phyloP scores from a whole-genome alignment of 1,139 yeast species.

The Sugiyamaella novakii region DNA sequence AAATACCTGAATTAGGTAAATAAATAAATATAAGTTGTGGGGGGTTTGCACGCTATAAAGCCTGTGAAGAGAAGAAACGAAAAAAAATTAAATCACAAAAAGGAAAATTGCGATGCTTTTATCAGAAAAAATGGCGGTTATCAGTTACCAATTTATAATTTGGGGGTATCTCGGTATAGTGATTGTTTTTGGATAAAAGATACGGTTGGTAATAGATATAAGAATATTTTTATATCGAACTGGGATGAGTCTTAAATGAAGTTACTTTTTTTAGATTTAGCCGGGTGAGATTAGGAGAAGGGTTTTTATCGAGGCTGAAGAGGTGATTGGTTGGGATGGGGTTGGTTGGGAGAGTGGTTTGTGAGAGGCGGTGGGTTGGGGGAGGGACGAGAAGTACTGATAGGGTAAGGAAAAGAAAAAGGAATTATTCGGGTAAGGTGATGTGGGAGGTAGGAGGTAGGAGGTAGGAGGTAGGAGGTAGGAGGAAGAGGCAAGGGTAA shows the following conservation, averaged over 20 bases:
- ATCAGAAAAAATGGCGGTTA: background rate
- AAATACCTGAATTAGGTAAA: background rate
- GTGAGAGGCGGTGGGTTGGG: too few species aligned
- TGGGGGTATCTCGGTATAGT: background rate
- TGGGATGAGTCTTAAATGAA: background rate
- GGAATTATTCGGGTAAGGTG: too few species aligned
- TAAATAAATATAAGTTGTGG: background rate
- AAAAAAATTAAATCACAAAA: background rate
- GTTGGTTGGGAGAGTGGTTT: too few species aligned
- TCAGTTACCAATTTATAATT: background rate
- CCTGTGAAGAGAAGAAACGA: slow-evolving; percentile 15
- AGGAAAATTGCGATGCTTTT: slow-evolving; percentile 14
- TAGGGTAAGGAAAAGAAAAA: too few species aligned
- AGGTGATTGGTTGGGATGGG: slow-evolving; percentile 5
- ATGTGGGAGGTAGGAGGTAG: too few species aligned
- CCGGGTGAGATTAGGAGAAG: background rate
- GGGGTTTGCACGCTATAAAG: slow-evolving; percentile 14
- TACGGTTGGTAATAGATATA: background rate
- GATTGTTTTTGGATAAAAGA: background rate
- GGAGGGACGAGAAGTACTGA: too few species aligned
- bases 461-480: too few species aligned
- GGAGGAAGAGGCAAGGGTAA: too few species aligned
- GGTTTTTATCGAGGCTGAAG: slow-evolving; percentile 8
- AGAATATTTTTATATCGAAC: background rate
- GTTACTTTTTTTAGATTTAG: background rate